A percentile compares a stretch with the other conserved stretches of the same genome.
Conservation (phyloP, 2,329 filamentous ascomycete species). For the Lithohypha guttulata region DNA sequence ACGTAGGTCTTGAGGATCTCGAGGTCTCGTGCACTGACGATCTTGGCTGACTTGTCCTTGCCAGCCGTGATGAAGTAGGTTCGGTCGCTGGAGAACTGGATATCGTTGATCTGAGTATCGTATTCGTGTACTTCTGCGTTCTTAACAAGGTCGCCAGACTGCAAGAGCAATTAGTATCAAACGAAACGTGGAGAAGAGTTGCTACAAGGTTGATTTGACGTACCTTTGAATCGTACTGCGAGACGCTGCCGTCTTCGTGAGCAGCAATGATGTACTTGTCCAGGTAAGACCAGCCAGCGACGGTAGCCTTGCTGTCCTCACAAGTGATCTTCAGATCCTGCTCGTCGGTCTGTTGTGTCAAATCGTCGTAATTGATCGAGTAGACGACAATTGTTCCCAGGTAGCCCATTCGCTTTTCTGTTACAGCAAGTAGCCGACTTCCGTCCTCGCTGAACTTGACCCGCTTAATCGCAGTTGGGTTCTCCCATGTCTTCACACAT, state of each 20-base stretch:
- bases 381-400: conserved; percentile 88
- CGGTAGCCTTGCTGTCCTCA: conserved; percentile 91
- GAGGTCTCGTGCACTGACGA: conserved; percentile 76
- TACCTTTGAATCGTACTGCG: conserved; percentile 83
- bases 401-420: conserved; percentile 96
- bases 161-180: conserved; percentile 8
- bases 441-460: conserved; percentile 97
- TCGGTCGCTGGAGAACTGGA: conserved; percentile 88
- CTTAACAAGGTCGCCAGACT: conserved; percentile 70
- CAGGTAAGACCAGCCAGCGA: conserved; percentile 91
- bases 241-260: conserved; percentile 91
- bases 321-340: conserved; percentile 78
- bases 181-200: neutral
- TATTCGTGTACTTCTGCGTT: conserved; percentile 79
- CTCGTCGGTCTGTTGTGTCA: conserved; percentile 73
- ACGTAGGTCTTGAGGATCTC: conserved; percentile 85
- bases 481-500: conserved; percentile 94
- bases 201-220: conserved; percentile 18
- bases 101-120: conserved; percentile 72
- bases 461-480: conserved; percentile 91
- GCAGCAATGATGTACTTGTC: conserved; percentile 94
- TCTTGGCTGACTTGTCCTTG: conserved; percentile 96
- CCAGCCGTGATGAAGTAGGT: conserved; percentile 97
- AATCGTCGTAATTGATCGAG: conserved; percentile 67
- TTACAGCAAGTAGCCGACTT: conserved; percentile 79